These are phyloP conservation scores for Phytophthora lateralis DNA, from an alignment of 352 stramenopile genomes.

Conservation along the genomic window DNA sequence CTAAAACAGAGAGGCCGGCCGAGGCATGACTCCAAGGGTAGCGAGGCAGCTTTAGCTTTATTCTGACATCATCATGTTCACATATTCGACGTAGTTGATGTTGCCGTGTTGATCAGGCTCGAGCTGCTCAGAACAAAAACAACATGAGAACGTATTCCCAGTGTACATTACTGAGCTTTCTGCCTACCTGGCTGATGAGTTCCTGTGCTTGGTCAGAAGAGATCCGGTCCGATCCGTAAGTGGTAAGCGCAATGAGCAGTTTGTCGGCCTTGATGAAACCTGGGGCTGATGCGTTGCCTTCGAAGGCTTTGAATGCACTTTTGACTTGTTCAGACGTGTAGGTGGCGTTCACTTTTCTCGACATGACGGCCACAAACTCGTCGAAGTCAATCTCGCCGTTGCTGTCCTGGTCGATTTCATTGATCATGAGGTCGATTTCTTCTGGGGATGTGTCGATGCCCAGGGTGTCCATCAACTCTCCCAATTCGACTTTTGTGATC, in stretches of 20 bases:
- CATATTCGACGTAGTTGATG: slow-evolving; percentile 94
- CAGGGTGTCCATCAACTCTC: slow-evolving; percentile 93
- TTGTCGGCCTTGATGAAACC: slow-evolving; percentile 87
- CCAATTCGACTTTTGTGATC: slow-evolving; percentile 94
- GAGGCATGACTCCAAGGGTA: slow-evolving; percentile 15
- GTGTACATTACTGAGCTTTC: background rate
- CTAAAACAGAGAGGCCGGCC: slow-evolving; percentile 9
- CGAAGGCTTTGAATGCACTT: slow-evolving; percentile 85
- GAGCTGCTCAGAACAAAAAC: slow-evolving; percentile 57
- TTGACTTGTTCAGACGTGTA: slow-evolving; percentile 95
- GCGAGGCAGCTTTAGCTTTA: slow-evolving; percentile 31
- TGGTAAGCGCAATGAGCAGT: slow-evolving; percentile 86
- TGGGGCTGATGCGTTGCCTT: slow-evolving; percentile 63
- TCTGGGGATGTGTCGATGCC: slow-evolving; percentile 93
- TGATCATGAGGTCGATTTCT: slow-evolving; percentile 96
- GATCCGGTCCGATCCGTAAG: slow-evolving; percentile 91
- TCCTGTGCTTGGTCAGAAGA: slow-evolving; percentile 91
- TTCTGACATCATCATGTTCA: slow-evolving; percentile 96
- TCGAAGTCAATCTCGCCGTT: slow-evolving; percentile 96
- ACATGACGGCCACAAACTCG: slow-evolving; percentile 96
- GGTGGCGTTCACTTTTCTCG: slow-evolving; percentile 92
- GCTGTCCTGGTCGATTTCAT: slow-evolving; percentile 95
- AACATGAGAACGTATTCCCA: background rate
- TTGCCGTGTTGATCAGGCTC: slow-evolving; percentile 92
- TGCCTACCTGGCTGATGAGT: slow-evolving; percentile 84